Conservation (phyloP, 1,139 yeast genomes). For the Hansenula sp. region DNA sequence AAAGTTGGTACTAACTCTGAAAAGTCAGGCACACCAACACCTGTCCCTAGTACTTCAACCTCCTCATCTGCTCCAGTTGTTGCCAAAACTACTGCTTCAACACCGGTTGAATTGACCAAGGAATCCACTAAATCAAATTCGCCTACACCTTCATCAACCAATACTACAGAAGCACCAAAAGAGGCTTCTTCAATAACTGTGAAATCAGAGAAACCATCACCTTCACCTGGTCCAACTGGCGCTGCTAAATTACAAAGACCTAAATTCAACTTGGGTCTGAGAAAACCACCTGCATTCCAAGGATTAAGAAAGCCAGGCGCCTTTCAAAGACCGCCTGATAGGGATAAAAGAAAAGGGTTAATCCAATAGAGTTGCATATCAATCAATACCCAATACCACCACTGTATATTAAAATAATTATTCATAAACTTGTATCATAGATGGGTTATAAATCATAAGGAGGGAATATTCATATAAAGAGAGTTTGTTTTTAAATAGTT, state of each 20-base stretch:
- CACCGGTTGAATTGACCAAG: background rate
- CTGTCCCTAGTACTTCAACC: background rate
- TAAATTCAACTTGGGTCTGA: slow-evolving; percentile 16
- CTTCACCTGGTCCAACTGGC: slow-evolving; percentile 3
- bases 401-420: background rate
- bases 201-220: background rate
- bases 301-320: slow-evolving; percentile 53
- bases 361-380: background rate
- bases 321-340: slow-evolving; percentile 33
- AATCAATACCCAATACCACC: background rate
- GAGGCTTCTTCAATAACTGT: background rate
- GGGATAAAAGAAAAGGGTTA: slow-evolving; percentile 10
- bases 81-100: background rate
- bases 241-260: slow-evolving; percentile 16
- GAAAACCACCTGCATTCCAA: slow-evolving; percentile 19
- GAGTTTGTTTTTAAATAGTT: background rate
- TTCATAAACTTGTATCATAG: background rate
- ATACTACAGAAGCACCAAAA: background rate
- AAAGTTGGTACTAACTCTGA: background rate
- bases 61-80: background rate
- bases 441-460: background rate
- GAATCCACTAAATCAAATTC: background rate
- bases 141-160: background rate
- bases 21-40: background rate
- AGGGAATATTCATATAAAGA: background rate